Evolutionary conservation across 164 flowering plant genomes (phyloP), one percentile per base, ranked within the genome.

Genomic region (Liquidambar formosana): DNA sequence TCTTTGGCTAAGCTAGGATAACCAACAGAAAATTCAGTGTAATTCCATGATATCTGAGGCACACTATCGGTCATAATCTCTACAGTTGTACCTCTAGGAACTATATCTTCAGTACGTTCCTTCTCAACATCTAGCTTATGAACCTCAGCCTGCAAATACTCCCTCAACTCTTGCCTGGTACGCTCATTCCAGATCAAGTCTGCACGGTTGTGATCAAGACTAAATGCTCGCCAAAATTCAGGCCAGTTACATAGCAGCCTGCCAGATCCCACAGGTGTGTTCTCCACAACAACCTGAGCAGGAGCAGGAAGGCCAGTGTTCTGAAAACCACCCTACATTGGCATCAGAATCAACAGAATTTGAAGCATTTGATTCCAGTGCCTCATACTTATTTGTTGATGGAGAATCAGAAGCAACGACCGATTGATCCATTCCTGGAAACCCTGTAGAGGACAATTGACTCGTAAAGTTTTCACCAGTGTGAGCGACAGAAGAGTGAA

Each of bases 171-270:
- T 78, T 95, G 98, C 82, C 99, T 77, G 5, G 97, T 93, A 10
- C 97, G 92, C 81, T 95, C 99, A 78, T 95, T 95, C 99, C 99
- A 95, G 22, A 95, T 90, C 69, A 95, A 80, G 77, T 95, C 98
- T 19, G 99, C 99, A 77, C 98, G 99, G 72, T 95, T 95, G 64
- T 95, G 99, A 76, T 95, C 99, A 68, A 95, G 88, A 76, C 90
- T 86, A 83, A 95, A 95, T 63, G 93, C 99, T 67, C 95, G 85
- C 98, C 99, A 95, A 77, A 95, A 95, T 77, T 90, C 99, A 73
- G 86, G 88, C 99, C 98, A 95, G 80, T 95, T 95, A 75, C 89
- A 87, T 22, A 95, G 81, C 61, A 93, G 81, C 71, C 96, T 81
- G 56, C 99, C 97, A 79, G 94, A 95, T 62, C 98, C 98, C 59